Percentiles rank a stretch among this genome's conserved stretches.
Conservation (phyloP, 2,329 filamentous ascomycete genomes). For the Aspergillus sclerotialis region DNA sequence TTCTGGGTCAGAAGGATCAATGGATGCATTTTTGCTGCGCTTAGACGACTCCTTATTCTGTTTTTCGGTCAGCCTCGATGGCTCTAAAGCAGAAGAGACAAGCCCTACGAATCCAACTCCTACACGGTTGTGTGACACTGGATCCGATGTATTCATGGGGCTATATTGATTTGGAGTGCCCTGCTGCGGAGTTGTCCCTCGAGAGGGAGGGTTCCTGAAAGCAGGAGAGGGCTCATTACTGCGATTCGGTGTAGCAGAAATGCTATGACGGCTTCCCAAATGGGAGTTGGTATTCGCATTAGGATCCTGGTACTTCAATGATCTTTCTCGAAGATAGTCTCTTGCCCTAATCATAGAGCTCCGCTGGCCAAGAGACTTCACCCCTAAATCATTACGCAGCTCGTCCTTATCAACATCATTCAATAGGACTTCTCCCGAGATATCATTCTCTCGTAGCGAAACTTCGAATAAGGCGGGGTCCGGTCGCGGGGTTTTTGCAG, state of each 20-base stretch:
- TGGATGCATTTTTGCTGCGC: background rate
- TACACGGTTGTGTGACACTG: too few relatives aligned
- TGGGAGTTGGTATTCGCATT: background rate
- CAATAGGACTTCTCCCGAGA: conserved; percentile 61
- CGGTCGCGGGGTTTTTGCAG: conserved; percentile 38
- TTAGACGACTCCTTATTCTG: background rate
- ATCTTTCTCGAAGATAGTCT: conserved; percentile 46
- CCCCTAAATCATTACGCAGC: conserved; percentile 49
- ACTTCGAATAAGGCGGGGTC: conserved; percentile 48
- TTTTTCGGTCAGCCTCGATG: background rate
- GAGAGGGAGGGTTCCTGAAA: background rate
- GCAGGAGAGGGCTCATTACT: background rate
- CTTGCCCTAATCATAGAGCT: conserved; percentile 54
- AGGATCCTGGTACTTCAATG: conserved; percentile 40
- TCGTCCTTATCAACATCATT: conserved; percentile 45
- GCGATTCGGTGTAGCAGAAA: conserved; percentile 1
- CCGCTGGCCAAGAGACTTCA: conserved; percentile 54
- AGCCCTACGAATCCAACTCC: too few relatives aligned
- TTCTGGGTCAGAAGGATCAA: background rate
- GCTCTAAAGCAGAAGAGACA: background rate
- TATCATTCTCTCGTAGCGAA: conserved; percentile 53
- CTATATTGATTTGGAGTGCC: background rate
- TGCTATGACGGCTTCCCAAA: conserved; percentile 4
- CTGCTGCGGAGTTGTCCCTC: background rate
- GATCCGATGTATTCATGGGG: background rate